These are phyloP conservation scores for Aureobasidium sp. DNA, from an alignment of 2,329 filamentous ascomycete genomes.

Conservation along the genomic window DNA sequence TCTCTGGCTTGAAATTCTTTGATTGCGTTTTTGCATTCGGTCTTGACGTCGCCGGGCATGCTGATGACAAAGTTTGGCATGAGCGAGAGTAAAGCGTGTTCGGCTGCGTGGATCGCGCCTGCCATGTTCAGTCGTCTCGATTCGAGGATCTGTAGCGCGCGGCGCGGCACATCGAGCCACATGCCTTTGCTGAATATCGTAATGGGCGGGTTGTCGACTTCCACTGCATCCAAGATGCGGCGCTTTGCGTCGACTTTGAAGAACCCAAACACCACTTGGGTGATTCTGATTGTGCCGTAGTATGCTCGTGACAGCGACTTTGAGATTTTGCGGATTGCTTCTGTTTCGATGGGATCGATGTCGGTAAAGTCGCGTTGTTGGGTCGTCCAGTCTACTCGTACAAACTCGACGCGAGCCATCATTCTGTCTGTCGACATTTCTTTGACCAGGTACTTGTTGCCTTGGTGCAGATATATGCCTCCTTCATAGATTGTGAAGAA, in stretches of 20 bases:
- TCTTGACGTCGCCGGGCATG: conserved; percentile 84
- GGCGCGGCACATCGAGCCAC: conserved; percentile 86
- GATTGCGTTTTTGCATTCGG: conserved; percentile 81
- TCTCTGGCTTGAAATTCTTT: conserved; percentile 77
- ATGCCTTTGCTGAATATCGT: conserved; percentile 79
- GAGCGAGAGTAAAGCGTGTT: conserved; percentile 80
- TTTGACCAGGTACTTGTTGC: conserved; percentile 83
- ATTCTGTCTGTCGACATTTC: conserved; percentile 75
- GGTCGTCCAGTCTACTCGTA: conserved; percentile 92
- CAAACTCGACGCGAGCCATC: conserved; percentile 79
- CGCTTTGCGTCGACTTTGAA: conserved; percentile 90
- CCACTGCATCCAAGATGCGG: conserved; percentile 81
- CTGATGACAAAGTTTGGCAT: conserved; percentile 88
- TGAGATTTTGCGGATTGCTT: conserved; percentile 70
- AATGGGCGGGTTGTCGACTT: conserved; percentile 89
- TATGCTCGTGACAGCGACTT: conserved; percentile 64
- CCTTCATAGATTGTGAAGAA: conserved; percentile 96
- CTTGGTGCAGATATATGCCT: conserved; percentile 93
- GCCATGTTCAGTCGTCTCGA: conserved; percentile 69
- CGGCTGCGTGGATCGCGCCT: conserved; percentile 86
- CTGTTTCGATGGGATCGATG: conserved; percentile 86
- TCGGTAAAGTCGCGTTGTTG: conserved; percentile 90
- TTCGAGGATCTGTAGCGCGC: conserved; percentile 71
- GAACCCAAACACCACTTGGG: conserved; percentile 87
- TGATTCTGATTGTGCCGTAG: conserved; percentile 78